These are phyloP conservation scores for Hypoxylon lenormandii DNA, from an alignment of 495 filamentous ascomycete species.

Conservation along the genomic window DNA sequence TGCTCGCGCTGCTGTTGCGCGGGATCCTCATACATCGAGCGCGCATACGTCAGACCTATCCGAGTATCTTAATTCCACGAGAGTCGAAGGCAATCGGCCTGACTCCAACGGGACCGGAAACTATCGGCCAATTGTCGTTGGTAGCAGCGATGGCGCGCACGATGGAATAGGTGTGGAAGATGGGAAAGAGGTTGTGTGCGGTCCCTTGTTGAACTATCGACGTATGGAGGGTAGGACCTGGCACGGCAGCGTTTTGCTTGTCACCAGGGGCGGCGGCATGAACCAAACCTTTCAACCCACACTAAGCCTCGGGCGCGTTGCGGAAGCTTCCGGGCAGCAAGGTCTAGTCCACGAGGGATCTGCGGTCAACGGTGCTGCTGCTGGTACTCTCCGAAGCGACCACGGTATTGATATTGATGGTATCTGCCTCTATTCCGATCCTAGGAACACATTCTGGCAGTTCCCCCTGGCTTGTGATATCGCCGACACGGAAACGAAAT, in stretches of 20 bases:
- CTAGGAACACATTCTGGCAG: constrained; percentile 81
- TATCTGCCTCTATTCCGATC: constrained; percentile 81
- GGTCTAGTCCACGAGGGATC: constrained; percentile 28
- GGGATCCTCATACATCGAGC: constrained; percentile 56
- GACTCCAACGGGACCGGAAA: constrained; percentile 42
- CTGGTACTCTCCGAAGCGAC: constrained; percentile 44
- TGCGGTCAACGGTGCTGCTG: constrained; percentile 33
- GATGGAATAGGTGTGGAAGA: constrained; percentile 41
- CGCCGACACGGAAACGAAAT: constrained; percentile 64
- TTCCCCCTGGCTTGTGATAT: constrained; percentile 74
- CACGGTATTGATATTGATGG: constrained; percentile 54
- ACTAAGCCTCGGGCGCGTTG: constrained; percentile 49
- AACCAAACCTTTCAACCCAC: constrained; percentile 51
- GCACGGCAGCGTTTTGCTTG: constrained; percentile 86
- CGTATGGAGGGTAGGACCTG: constrained; percentile 80
- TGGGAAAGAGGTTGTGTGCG: constrained; percentile 75
- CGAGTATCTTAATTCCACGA: constrained; percentile 62
- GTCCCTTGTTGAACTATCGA: constrained; percentile 85
- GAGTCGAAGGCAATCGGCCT: constrained; percentile 54
- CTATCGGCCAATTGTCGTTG: constrained; percentile 59
- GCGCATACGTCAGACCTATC: constrained; percentile 60
- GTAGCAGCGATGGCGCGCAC: constrained; percentile 49
- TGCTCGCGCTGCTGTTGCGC: constrained; percentile 54
- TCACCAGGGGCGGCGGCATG: constrained; percentile 73
- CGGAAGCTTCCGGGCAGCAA: constrained; percentile 24